phyloP scores from a whole-genome alignment of 2,329 filamentous ascomycete genomes.

The Colletotrichum agaves region DNA sequence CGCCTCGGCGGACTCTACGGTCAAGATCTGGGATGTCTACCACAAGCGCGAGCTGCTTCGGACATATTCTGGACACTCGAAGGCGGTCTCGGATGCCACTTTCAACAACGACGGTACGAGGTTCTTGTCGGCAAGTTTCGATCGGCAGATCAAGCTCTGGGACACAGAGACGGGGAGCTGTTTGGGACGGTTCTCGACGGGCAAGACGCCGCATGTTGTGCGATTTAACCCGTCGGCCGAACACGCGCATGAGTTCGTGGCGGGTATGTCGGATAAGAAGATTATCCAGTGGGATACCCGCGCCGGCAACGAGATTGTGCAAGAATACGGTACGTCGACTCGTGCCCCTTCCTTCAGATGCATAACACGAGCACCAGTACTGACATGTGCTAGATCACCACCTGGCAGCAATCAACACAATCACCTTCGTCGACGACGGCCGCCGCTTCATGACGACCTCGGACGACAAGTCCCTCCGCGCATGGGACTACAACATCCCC shows the following conservation, averaged over 20 bases:
- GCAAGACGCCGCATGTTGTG: constrained; percentile 94
- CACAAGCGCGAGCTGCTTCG: constrained; percentile 89
- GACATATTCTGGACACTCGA: constrained; percentile 90
- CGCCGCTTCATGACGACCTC: constrained; percentile 97
- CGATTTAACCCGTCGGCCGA: constrained; percentile 88
- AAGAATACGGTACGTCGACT: constrained; percentile 74
- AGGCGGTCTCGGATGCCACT: constrained; percentile 88
- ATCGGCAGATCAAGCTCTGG: constrained; percentile 97
- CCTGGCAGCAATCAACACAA: constrained; percentile 95
- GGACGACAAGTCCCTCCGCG: constrained; percentile 94
- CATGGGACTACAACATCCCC: constrained; percentile 98
- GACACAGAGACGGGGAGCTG: constrained; percentile 95
- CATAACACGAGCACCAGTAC: not conserved
- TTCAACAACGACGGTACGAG: constrained; percentile 86
- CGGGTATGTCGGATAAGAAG: constrained; percentile 98
- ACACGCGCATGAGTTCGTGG: constrained; percentile 88
- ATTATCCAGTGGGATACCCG: constrained; percentile 97
- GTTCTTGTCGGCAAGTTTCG: constrained; percentile 92
- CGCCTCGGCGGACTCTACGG: constrained; percentile 87
- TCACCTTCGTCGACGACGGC: constrained; percentile 94
- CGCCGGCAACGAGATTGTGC: constrained; percentile 79
- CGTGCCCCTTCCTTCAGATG: not conserved
- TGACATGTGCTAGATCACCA: constrained; percentile 75
- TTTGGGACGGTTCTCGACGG: constrained; percentile 87
- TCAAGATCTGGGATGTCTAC: constrained; percentile 96